Conservation (phyloP, 2,329 filamentous ascomycete species). For the Colletotrichum scovillei region DNA sequence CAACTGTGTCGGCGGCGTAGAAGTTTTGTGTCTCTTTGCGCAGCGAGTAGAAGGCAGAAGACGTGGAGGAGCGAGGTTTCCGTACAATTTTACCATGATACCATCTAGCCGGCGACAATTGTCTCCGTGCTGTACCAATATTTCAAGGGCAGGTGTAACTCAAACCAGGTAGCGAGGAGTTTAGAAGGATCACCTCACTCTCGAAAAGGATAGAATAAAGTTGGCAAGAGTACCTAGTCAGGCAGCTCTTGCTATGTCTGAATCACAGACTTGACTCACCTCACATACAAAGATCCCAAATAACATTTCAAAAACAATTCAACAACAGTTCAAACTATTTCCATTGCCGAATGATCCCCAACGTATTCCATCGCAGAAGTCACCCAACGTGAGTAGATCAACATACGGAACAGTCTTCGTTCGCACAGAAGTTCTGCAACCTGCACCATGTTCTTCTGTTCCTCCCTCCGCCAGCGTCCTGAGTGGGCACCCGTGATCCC, state of each 20-base stretch:
- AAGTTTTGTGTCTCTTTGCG: neutral
- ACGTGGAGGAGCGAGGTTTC: neutral
- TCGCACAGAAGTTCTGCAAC: no score
- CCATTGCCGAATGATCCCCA: no score
- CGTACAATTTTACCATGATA: constrained; percentile 22
- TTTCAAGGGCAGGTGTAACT: neutral
- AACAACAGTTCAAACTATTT: no score
- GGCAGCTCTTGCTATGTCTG: constrained; percentile 4
- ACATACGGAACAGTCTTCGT: neutral
- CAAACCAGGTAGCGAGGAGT: neutral
- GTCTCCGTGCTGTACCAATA: neutral
- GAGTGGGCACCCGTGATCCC: constrained; percentile 49
- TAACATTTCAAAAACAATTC: neutral
- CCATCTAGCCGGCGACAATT: constrained; percentile 14
- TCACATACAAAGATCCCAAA: constrained; percentile 21
- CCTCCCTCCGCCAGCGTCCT: constrained; percentile 49
- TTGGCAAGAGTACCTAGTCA: neutral
- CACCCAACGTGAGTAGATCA: no score
- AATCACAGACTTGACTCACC: constrained; percentile 19
- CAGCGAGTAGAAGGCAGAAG: neutral
- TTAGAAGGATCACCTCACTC: constrained; percentile 19
- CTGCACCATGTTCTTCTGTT: constrained; percentile 52
- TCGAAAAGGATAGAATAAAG: constrained; percentile 4
- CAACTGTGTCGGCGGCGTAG: constrained; percentile 39
- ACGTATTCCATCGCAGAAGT: no score